Evolutionary conservation across 140 eudicot genomes (phyloP), one percentile per base, ranked within the genome.

Genomic region (Anethum foeniculum): DNA sequence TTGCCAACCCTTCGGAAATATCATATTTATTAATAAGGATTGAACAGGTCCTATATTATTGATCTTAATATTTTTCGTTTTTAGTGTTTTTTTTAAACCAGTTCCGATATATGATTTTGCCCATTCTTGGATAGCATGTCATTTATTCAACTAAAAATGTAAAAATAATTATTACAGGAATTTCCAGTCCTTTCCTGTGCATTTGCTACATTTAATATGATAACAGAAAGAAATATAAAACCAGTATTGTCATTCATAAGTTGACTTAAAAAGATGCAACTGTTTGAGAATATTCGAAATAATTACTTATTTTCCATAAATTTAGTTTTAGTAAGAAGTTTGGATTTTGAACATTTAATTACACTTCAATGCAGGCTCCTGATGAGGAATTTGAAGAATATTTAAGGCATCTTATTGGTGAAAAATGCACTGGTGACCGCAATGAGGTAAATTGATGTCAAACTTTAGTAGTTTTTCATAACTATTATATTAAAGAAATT

Each of bases 361-460:
- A 80, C 64, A 80, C 64, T 58, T 54, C 25, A 58, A 75, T 85
- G 80, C 89, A 95, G 99, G 99, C 97, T 79, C 97, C 97, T 54
- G 97, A 95, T 83, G 99, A 95, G 88, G 99, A 95, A 81, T 95
- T 89, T 76, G 97, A 95, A 84, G 96, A 94, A 86, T 87, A 89
- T 83, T 89, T 92, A 46, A 87, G 92, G 80, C 90, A 88, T 79
- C 87, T 90, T 28, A 82, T 85, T 82, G 97, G 93, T 77, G 96
- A 90, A 58, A 91, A 85, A 84, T 85, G 94, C 85, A 86, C 98
- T 11, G 98, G 99, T 25, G 88, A 90, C 54, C 86, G 88, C 77
- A 92, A 92, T 78, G 92, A 92, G 99, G 99, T 95, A 85, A 72
- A 32, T 82, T 28, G 43, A 44, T 62, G 16, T 67, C 68, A 38